phyloP scores from a whole-genome alignment of 108 stramenopile genomes.

The Hondaea fermentalgiana region DNA sequence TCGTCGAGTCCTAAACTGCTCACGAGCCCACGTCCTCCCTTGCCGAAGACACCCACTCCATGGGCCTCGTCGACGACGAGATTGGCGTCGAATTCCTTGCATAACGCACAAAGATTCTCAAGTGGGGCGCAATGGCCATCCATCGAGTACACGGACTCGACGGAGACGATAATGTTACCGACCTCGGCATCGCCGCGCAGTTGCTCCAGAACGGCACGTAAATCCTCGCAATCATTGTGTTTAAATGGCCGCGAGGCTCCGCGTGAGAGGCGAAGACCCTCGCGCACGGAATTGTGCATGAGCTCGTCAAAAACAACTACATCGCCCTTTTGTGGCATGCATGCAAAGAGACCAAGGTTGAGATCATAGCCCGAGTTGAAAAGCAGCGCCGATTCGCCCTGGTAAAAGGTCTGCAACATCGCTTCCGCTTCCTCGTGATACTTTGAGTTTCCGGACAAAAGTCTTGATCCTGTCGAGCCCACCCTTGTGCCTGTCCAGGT shows the following conservation, averaged over 20 bases:
- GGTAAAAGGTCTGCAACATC: slow-evolving; percentile 58
- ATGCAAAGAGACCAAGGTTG: slow-evolving; percentile 72
- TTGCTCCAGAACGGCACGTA: slow-evolving; percentile 48
- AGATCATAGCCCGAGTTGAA: slow-evolving; percentile 94
- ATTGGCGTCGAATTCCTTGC: slow-evolving; percentile 37
- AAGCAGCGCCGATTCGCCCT: slow-evolving; percentile 64
- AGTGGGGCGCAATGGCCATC: slow-evolving; percentile 89
- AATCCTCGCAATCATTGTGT: slow-evolving; percentile 71
- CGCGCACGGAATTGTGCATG: slow-evolving; percentile 64
- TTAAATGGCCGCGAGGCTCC: slow-evolving; percentile 41
- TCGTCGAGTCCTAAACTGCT: slow-evolving; percentile 64
- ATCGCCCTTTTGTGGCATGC: slow-evolving; percentile 56
- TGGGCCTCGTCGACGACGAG: slow-evolving; percentile 85
- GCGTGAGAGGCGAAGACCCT: slow-evolving; percentile 35
- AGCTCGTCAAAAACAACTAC: slow-evolving; percentile 78
- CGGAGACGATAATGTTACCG: slow-evolving; percentile 55
- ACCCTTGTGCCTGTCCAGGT: slow-evolving; percentile 26
- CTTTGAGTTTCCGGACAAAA: slow-evolving; percentile 76
- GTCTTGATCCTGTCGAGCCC: slow-evolving; percentile 83
- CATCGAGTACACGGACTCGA: slow-evolving; percentile 95
- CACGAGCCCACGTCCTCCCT: slow-evolving; percentile 62
- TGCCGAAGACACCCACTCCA: slow-evolving; percentile 66
- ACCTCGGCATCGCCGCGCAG: background rate
- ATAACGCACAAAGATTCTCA: slow-evolving; percentile 54
- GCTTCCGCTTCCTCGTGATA: slow-evolving; percentile 64